Evolutionary conservation across 2,329 filamentous ascomycete genomes (phyloP), one percentile per base, ranked within the genome.

Genomic region (Anthostomella pinea): DNA sequence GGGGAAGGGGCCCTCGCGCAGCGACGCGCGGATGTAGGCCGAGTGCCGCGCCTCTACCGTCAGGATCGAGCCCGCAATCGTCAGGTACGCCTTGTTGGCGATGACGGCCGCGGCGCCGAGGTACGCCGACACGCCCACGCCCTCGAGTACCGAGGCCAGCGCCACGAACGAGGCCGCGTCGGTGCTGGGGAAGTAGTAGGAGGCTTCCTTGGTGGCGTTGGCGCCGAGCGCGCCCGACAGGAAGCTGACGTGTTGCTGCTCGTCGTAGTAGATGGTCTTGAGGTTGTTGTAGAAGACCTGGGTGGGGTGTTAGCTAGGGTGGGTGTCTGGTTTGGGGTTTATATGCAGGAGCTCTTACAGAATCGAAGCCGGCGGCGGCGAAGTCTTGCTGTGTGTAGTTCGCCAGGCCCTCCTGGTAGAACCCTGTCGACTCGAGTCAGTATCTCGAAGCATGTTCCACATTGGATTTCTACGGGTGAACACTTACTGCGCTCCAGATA

Each of bases 201-300:
- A 15, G 10, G 26, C 26, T 16, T 29, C 26, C 5, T 29, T n/a
- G 3, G 17, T 16, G 11, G 26, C 26, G 14, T n/a, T 3, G 3
- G 6, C 17, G 26, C 26, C 26, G 5, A 29, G 10, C 17, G 26
- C 26, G 26, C 13, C 17, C 3, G 26, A 11, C 3, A 29, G 26
- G 26, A 29, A 29, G 10, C 13, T 15, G 26, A 29, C 26, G 15
- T 29, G 26, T 16, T 29, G 26, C 15, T 29, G 26, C 11, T 29
- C 26, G 26, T 29, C 26, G 11, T 29, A 29, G 26, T 29, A 29
- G 26, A 29, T 29, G 10, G 26, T 29, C 26, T 13, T 29, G 11
- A 29, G 26, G 26, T 29, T 29, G 26, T 3, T 9, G 26, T 29
- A 29, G 11, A 29, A n/a, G 26, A 15, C 26, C 26, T 29, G 26